These are phyloP conservation scores for Pulveroboletus sp. DNA, from an alignment of 768 basidiomycete genomes.

Conservation along the genomic window DNA sequence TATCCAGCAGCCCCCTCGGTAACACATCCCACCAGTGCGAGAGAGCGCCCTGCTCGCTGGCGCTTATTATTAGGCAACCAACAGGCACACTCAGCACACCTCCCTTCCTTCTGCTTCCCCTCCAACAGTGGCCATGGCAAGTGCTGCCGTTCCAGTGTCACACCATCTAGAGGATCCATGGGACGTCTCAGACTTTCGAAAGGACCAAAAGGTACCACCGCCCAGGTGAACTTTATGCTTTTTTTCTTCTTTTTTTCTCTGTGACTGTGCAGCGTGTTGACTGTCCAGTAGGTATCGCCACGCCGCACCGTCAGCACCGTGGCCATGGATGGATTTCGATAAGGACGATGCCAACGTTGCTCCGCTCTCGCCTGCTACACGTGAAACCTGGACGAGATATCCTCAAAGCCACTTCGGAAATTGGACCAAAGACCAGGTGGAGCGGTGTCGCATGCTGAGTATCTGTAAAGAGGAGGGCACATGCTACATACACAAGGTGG, in stretches of 20 bases:
- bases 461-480: not conserved
- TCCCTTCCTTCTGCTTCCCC: not conserved
- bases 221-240: slow-evolving; percentile 19
- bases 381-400: slow-evolving; percentile 16
- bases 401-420: slow-evolving; percentile 31
- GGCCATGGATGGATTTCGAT: slow-evolving; percentile 41
- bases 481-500: slow-evolving; percentile 24
- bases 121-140: slow-evolving; percentile 13
- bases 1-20: not conserved
- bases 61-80: slow-evolving; percentile 6
- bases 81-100: not conserved
- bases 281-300: slow-evolving; percentile 33
- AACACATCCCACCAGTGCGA: too few relatives aligned
- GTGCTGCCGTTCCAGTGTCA: not conserved
- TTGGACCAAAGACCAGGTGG: slow-evolving; percentile 33
- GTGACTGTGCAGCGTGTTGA: slow-evolving; percentile 1
- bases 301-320: slow-evolving; percentile 38
- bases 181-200: slow-evolving; percentile 13
- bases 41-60: too few relatives aligned
- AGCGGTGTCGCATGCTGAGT: slow-evolving; percentile 26
- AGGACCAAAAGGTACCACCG: slow-evolving; percentile 16
- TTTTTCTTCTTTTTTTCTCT: too few relatives aligned
- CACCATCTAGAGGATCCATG: not conserved
- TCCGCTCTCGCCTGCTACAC: not conserved
- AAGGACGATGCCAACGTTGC: slow-evolving; percentile 17